These are phyloP conservation scores for Phytophthora europaea DNA, from an alignment of 352 stramenopile species.

Conservation along the genomic window DNA sequence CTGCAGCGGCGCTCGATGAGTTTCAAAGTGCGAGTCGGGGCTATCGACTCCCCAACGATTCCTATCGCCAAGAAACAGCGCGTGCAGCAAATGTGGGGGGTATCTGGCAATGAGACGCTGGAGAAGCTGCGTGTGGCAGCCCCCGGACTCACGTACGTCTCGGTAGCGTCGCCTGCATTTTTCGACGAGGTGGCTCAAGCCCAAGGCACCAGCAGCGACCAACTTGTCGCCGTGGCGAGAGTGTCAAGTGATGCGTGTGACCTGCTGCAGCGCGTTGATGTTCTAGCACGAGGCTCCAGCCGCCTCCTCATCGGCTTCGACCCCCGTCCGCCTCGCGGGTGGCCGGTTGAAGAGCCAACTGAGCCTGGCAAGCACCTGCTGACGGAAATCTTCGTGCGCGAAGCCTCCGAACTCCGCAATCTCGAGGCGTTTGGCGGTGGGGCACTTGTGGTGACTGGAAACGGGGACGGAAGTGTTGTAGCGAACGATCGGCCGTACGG, in stretches of 20 bases:
- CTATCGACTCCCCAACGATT: constrained; percentile 12
- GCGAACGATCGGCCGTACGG: constrained; percentile 22
- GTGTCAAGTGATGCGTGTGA: constrained; percentile 29
- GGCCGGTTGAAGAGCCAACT: constrained; percentile 18
- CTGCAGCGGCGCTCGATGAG: constrained; percentile 27
- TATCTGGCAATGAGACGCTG: constrained; percentile 33
- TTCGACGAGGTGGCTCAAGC: constrained; percentile 31
- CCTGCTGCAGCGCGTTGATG: constrained; percentile 26
- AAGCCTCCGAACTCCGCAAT: constrained; percentile 28
- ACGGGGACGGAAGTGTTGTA: constrained; percentile 16
- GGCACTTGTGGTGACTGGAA: constrained; percentile 28
- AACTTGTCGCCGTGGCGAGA: constrained; percentile 29
- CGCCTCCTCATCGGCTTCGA: constrained; percentile 32
- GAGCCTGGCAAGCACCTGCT: constrained; percentile 28
- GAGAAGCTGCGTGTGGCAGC: constrained; percentile 38
- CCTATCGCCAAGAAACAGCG: constrained; percentile 30
- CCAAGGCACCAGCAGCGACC: constrained; percentile 21
- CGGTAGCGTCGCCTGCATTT: constrained; percentile 38
- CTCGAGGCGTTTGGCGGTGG: constrained; percentile 22
- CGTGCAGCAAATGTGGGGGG: constrained; percentile 45
- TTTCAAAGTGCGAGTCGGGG: constrained; percentile 32
- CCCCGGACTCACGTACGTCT: constrained; percentile 50
- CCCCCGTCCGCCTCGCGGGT: constrained; percentile 25
- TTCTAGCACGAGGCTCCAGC: constrained; percentile 26
- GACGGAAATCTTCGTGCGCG: constrained; percentile 40